A percentile compares a stretch with the other conserved stretches of the same genome.
Conservation (phyloP, 1,284 basidiomycete genomes). For the Ceratobasidium sp. region DNA sequence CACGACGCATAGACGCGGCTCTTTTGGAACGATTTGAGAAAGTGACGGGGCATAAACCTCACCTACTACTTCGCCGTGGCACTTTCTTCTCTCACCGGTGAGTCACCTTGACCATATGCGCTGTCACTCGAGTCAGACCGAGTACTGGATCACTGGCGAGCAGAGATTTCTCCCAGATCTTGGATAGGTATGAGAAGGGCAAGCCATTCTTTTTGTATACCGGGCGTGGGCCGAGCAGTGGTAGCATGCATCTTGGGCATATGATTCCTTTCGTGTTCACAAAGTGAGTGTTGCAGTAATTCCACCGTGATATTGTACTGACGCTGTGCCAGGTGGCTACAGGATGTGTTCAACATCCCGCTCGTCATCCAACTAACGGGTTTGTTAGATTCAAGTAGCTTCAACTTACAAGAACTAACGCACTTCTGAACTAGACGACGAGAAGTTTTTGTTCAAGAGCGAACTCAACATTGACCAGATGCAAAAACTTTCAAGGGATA, state of each 20-base stretch:
- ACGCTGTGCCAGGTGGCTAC: slow-evolving; percentile 80
- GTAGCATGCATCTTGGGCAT: slow-evolving; percentile 98
- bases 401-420: background rate
- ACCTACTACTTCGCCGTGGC: slow-evolving; percentile 90
- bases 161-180: slow-evolving; percentile 93
- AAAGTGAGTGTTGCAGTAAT: slow-evolving; percentile 70
- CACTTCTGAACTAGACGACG: slow-evolving; percentile 79
- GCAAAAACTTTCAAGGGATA: slow-evolving; percentile 85
- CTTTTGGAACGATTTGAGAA: slow-evolving; percentile 92
- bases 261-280: slow-evolving; percentile 98
- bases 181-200: slow-evolving; percentile 96
- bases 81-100: slow-evolving; percentile 99
- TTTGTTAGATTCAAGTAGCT: slow-evolving; percentile 54
- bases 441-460: slow-evolving; percentile 99
- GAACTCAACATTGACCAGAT: slow-evolving; percentile 93
- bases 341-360: slow-evolving; percentile 96
- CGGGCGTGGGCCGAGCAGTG: slow-evolving; percentile 95
- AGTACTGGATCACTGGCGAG: slow-evolving; percentile 17
- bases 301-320: slow-evolving; percentile 15
- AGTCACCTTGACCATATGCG: slow-evolving; percentile 52
- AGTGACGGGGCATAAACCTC: slow-evolving; percentile 92
- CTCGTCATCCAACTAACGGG: slow-evolving; percentile 96
- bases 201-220: slow-evolving; percentile 99
- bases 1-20: slow-evolving; percentile 81
- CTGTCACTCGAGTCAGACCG: slow-evolving; percentile 22